Percentiles rank a stretch among this genome's conserved stretches.
Conservation (phyloP, 805 yeast genomes). For the Candida tibetensis region DNA sequence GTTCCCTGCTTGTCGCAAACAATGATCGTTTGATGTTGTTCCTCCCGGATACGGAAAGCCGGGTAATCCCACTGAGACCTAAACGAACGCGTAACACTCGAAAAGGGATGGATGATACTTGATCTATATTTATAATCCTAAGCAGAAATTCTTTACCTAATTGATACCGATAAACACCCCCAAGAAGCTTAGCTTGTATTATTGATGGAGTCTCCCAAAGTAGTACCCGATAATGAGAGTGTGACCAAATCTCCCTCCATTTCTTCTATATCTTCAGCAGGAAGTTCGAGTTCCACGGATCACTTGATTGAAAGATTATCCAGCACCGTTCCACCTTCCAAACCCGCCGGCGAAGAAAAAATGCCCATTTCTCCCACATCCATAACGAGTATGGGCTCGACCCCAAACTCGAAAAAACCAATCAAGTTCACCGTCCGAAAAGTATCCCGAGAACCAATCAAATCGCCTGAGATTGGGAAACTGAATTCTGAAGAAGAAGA, state of each 20-base stretch:
- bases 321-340: background rate
- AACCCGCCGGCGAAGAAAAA: conserved; percentile 4
- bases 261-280: conserved; percentile 24
- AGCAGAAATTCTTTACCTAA: background rate
- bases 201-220: background rate
- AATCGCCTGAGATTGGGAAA: conserved; percentile 5
- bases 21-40: background rate
- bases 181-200: background rate
- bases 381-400: background rate
- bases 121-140: background rate
- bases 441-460: conserved; percentile 28
- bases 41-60: background rate
- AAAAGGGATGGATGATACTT: background rate
- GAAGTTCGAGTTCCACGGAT: conserved; percentile 22
- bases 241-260: conserved; percentile 14
- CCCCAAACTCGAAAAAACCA: conserved; percentile 20
- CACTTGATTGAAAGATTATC: conserved; percentile 18
- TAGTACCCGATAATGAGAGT: background rate
- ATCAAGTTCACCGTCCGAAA: conserved; percentile 34
- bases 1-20: no score
- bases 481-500: conserved; percentile 5
- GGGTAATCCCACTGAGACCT: background rate
- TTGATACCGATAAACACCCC: background rate
- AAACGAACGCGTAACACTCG: background rate
- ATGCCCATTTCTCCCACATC: conserved; percentile 5